Base-by-base conservation (phyloP, 305 asterid genomes). In the Fraxinus greggii region DNA sequence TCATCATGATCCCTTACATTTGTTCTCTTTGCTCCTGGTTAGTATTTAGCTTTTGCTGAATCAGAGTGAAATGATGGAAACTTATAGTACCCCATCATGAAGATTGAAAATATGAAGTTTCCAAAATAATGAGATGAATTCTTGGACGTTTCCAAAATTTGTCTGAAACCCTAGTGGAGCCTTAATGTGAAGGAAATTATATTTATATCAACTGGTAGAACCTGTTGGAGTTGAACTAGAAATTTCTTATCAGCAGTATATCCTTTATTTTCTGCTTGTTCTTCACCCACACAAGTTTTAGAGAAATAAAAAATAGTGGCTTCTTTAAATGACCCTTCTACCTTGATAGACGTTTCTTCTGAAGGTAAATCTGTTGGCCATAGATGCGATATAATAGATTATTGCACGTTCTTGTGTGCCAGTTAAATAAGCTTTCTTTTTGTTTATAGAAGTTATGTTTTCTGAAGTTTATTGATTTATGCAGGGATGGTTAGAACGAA, bases 401-500 rank as follows among this genome's bases (percentile, higher is more conserved):
- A 72, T 72, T 72, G 28, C 28, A 32, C 24, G 17, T n/a, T 72
- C 48, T 31, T 33, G 28, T 72, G 48, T 32, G 48, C 48, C 76
- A 72, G n/a, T 33, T 72, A 32, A 32, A 6, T n/a, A 33, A 33
- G 45, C 45, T 36, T 32, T n/a, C 28, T 78, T 36, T 84, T 36
- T 56, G 17, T 70, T 8, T 78, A 26, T n/a, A 23, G 67, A 80
- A 59, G 63, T 36, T 56, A n/a, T 81, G 75, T 70, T 59, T 81
- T 74, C 72, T 82, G 13, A 81, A 72, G 69, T 74, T 72, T 69
- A 36, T 85, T 67, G 70, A 67, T 85, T 79, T 63, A 33, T 87
- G 89, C 94, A 96, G 99, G 91, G 90, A 78, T 92, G 97, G 96
- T 81, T 90, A 86, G 89, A 91, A 83, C 90, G 86, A 83, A 88